Evolutionary conservation across 495 filamentous ascomycete species (phyloP).

Genomic region (Aspergillus affinis): DNA sequence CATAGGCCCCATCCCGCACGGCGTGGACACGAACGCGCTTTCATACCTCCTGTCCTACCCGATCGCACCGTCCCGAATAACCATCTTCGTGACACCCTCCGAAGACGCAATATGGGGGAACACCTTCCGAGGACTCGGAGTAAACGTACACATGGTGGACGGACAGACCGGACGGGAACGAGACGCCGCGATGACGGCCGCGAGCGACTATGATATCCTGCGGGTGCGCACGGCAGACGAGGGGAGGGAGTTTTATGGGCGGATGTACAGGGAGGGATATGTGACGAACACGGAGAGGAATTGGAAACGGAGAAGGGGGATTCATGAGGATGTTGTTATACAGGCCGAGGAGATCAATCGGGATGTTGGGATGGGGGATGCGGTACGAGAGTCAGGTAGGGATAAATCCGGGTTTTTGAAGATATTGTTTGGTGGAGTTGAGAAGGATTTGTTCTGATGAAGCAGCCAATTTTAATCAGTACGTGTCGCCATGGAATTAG

Average conservation of each 20-base stretch:
- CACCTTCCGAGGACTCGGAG: constrained; percentile 13
- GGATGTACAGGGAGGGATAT: constrained; percentile 17
- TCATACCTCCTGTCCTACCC: constrained; percentile 27
- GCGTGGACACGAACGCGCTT: constrained; percentile 31
- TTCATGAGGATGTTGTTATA: constrained; percentile 16
- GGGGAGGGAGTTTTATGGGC: constrained; percentile 24
- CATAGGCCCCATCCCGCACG: constrained; percentile 25
- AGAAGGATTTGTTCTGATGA: not conserved
- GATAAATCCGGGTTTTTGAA: not conserved
- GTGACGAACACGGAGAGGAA: constrained; percentile 36
- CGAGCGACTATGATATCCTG: constrained; percentile 31
- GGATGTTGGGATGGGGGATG: not conserved
- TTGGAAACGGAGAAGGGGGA: constrained; percentile 26
- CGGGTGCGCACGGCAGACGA: constrained; percentile 24
- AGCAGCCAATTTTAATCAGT: too few relatives aligned
- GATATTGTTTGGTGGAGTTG: not conserved
- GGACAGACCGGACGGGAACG: constrained; percentile 24
- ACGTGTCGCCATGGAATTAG: too few relatives aligned
- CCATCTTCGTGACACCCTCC: constrained; percentile 24
- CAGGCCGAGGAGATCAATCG: constrained; percentile 17
- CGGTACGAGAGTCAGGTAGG: not conserved
- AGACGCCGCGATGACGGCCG: constrained; percentile 27
- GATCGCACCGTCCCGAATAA: constrained; percentile 20
- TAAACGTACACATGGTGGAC: constrained; percentile 22
- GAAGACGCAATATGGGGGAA: constrained; percentile 23